Conservation (phyloP, 495 filamentous ascomycete species). For the Aspergillus baeticus region DNA sequence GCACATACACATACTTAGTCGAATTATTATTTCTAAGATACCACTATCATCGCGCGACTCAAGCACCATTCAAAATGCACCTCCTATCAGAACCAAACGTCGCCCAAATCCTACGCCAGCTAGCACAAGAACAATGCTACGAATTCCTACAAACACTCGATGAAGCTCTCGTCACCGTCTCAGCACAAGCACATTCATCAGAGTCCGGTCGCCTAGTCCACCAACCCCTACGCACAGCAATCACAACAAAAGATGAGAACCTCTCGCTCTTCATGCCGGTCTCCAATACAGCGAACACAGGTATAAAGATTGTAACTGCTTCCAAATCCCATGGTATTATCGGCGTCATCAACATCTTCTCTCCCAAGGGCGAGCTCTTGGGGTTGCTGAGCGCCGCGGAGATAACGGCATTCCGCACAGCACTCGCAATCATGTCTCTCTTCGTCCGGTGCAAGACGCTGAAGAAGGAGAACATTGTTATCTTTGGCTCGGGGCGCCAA, state of each 20-base stretch:
- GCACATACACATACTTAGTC: too few relatives aligned
- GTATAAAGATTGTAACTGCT: conserved; percentile 62
- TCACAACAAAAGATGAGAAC: conserved; percentile 61
- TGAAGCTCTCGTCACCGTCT: conserved; percentile 30
- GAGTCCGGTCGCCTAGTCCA: conserved; percentile 43
- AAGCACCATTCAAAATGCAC: too few relatives aligned
- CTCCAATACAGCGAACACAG: conserved; percentile 52
- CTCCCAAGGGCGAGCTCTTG: conserved; percentile 61
- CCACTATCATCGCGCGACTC: too few relatives aligned
- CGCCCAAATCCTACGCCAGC: conserved; percentile 33
- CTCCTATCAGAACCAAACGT: conserved; percentile 43
- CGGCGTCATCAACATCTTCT: conserved; percentile 78
- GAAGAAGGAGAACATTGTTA: conserved; percentile 62
- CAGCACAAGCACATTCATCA: conserved; percentile 25
- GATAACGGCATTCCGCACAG: conserved; percentile 91
- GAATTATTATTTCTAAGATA: too few relatives aligned
- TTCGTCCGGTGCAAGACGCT: conserved; percentile 52
- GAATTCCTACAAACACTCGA: conserved; percentile 31
- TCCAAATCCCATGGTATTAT: conserved; percentile 42
- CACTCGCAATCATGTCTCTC: conserved; percentile 76
- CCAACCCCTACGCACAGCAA: conserved; percentile 73
- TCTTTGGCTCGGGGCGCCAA: conserved; percentile 87
- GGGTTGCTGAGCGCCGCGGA: conserved; percentile 83
- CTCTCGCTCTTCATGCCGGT: conserved; percentile 94
- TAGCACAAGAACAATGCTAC: conserved; percentile 35